phyloP scores from a whole-genome alignment of 768 basidiomycete species.

The Boletales sp. region DNA sequence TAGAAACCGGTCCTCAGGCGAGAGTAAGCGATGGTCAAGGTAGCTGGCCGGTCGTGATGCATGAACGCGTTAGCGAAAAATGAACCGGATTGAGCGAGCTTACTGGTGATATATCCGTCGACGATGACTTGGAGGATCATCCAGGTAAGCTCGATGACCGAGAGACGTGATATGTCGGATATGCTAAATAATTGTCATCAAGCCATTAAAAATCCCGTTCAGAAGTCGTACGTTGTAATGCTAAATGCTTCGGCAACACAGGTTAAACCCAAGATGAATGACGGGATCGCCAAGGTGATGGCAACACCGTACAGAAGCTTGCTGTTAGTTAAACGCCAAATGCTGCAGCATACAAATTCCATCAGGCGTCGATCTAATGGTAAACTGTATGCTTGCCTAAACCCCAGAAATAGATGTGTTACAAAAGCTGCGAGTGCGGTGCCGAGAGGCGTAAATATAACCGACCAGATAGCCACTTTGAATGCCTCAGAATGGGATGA shows the following conservation, averaged over 20 bases:
- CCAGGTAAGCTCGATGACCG: constrained; percentile 40
- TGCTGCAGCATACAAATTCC: constrained; percentile 1
- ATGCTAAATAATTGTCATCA: no score
- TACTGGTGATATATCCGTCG: constrained; percentile 45
- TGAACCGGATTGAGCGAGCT: background rate
- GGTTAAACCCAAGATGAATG: constrained; percentile 42
- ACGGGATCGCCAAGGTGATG: constrained; percentile 34
- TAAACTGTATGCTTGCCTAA: constrained; percentile 32
- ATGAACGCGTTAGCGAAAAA: background rate
- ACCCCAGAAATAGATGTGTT: constrained; percentile 46
- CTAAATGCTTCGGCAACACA: constrained; percentile 42
- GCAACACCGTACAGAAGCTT: constrained; percentile 32
- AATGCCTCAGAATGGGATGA: background rate
- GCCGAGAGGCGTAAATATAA: constrained; percentile 47
- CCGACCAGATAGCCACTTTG: constrained; percentile 43
- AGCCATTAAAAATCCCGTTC: background rate
- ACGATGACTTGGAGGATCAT: constrained; percentile 41
- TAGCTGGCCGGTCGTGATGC: constrained; percentile 14
- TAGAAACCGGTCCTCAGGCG: constrained; percentile 51
- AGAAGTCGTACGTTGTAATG: constrained; percentile 33
- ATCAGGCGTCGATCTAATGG: background rate
- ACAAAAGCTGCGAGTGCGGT: constrained; percentile 45
- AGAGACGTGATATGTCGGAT: constrained; percentile 31
- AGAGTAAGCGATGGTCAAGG: constrained; percentile 28
- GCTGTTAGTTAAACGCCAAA: constrained; percentile 12